Evolutionary conservation across 257 asterid genomes (phyloP).

Genomic region (Rhazya stricta): DNA sequence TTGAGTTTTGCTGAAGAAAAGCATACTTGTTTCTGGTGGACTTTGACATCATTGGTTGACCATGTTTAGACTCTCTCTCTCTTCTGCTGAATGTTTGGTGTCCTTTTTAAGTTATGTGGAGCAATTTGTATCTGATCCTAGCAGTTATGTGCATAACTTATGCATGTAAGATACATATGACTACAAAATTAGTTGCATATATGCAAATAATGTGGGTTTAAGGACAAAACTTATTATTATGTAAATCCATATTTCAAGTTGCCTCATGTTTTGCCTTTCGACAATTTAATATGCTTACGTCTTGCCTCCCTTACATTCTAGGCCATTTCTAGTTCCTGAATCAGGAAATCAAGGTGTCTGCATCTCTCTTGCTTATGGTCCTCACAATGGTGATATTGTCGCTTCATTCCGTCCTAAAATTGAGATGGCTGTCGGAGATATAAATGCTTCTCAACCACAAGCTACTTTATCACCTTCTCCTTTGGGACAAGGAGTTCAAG

Average conservation of each 20-base stretch:
- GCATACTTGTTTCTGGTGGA: background rate
- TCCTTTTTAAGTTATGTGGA: background rate
- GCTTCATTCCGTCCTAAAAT: conserved; percentile 91
- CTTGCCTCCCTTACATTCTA: conserved; percentile 22
- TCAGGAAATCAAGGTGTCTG: conserved; percentile 80
- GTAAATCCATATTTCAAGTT: background rate
- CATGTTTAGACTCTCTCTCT: background rate
- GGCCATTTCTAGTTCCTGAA: conserved; percentile 65
- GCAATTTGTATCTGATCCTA: background rate
- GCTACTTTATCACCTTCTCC: conserved; percentile 34
- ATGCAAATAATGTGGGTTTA: background rate
- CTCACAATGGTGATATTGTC: conserved; percentile 49
- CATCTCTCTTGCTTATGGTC: conserved; percentile 70
- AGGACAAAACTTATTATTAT: background rate
- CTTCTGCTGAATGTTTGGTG: background rate
- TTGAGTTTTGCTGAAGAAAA: background rate
- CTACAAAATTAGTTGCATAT: background rate
- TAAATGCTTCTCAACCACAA: conserved; percentile 41
- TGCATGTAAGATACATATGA: background rate
- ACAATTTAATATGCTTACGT: background rate
- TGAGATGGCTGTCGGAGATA: conserved; percentile 30
- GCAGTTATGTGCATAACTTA: background rate
- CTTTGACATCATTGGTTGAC: background rate
- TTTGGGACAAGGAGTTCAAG: conserved; percentile 42
- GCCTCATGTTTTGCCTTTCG: background rate